Evolutionary conservation across 75 land plant species (phyloP).

Genomic region (Selaginella tamariscina): DNA sequence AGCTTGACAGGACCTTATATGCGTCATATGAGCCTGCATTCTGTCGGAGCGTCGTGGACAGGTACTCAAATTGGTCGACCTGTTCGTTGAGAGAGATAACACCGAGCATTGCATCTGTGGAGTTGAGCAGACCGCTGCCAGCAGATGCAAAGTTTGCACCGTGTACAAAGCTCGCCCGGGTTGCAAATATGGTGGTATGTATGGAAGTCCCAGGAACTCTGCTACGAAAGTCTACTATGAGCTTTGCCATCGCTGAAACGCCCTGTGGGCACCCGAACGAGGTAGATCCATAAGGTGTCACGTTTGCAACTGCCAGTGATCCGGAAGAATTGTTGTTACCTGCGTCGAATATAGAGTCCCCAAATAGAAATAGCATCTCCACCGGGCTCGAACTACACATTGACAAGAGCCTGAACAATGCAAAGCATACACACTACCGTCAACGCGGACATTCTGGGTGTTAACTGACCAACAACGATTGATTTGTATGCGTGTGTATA

Average conservation of each 20-base stretch:
- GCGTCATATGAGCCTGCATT: not conserved
- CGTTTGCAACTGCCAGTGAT: not conserved
- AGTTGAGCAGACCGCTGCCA: constrained; percentile 6
- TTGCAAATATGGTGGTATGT: not conserved
- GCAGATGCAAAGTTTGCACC: constrained; percentile 13
- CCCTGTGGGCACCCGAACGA: not conserved
- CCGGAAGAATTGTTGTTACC: not conserved
- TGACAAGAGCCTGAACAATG: no score
- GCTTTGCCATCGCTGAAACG: not conserved
- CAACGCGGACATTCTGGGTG: no score
- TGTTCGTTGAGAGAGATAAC: not conserved
- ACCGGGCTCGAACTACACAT: not conserved
- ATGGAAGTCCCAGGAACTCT: constrained; percentile 5
- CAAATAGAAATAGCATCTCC: not conserved
- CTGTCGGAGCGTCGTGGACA: not conserved
- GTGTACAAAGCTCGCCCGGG: not conserved
- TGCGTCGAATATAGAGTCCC: not conserved
- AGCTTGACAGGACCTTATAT: not conserved
- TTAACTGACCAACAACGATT: no score
- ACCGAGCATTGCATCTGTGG: not conserved
- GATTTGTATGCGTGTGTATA: no score
- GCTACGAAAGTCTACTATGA: not conserved
- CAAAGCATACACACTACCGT: no score
- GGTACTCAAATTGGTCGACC: not conserved
- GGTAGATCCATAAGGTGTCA: not conserved